Evolutionary conservation across 371 early-diverging fungal species (phyloP), one percentile per base, ranked within the genome.

Genomic region (Choanephora cucurbitarum): DNA sequence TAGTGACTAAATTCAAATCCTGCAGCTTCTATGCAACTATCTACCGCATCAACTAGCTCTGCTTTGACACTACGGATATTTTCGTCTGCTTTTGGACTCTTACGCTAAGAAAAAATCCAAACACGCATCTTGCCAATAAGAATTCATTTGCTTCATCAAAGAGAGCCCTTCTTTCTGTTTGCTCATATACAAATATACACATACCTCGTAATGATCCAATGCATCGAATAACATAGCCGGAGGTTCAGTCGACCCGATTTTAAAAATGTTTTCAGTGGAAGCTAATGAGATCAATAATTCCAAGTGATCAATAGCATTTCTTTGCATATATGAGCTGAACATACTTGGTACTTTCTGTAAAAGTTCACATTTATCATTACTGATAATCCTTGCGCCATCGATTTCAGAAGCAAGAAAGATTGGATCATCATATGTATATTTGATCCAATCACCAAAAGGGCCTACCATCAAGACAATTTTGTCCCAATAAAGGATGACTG

Each of bases 171-270:
- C 21, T 10, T 28, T 21, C 24, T 8, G 4, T 24, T 44, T 13
- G 8, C 17, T 5, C 44, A 19, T 23, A n/a, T n/a, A n/a, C n/a
- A n/a, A n/a, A n/a, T n/a, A n/a, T n/a, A n/a, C n/a, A n/a, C n/a
- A n/a, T 77, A 90, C 91, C 72, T 90, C 90, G 62, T 94, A 93
- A 60, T 90, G 87, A 55, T 96, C 96, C 28, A 88, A 73, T 0
- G 98, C 97, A 69, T 98, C 99, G 60, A 81, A 97, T 34, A 98
- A 73, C 75, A 97, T 87, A 7, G 99, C 97, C 1, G 94, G 89
- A 15, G 98, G 90, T 10, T 90, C 82, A 1, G 97, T 96, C 6
- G 97, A 96, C 4, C 99, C 99, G 56, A 95, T 91, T 62, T 88
- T 89, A 66, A 97, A 97, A 33, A 97, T 87, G 23, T 84, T 85